Base-by-base conservation (phyloP, 768 basidiomycete species). In the Lanmaoa pseudosensibilis region DNA sequence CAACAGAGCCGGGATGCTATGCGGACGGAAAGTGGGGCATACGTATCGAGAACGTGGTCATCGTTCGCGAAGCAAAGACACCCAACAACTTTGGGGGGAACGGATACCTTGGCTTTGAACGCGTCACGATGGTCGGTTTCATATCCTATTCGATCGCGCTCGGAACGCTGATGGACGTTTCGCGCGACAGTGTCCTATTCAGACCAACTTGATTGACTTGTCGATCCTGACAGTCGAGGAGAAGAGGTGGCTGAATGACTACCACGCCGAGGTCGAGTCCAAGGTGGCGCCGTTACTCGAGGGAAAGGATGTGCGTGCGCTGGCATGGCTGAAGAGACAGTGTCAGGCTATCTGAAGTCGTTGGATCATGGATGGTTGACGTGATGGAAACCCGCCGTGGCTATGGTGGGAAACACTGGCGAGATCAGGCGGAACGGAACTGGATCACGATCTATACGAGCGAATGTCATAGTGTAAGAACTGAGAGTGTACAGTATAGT, bases 21-120 rank as follows among this genome's bases (percentile, higher is more conserved):
- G 85, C 84, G 9, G 94, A 98, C 63, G 96, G 94, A 2, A 76
- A 80, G 44, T 98, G 87, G 65, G 96, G 95, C 2, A 93, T 98
- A 64, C 86, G 97, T 5, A 92, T 96, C 63, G 96, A 99, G 74
- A 94, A 84, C 70, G 80, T 98, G 41, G 84, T 94, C 21, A 76
- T 96, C 19, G 89, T 96, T 4, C 79, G 82, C 47, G 80, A 86
- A 43, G 86, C 73, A 11, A 70, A 87, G 51, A 93, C 92, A 1
- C 82, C 85, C 52, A 81, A 92, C 66, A 80, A 82, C 60, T 98
- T 95, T 68, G 93, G 91, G 2, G 81, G 86, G 30, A 83, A 84
- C 19, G 91, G 88, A 2, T 98, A 85, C 72, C 80, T 97, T 32
- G 81, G 85, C 3, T 90, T 96, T 58, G 96, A 98, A 72, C 78